phyloP scores from a whole-genome alignment of 192 early-diverging fungal genomes.

The Entomortierella parvispora region DNA sequence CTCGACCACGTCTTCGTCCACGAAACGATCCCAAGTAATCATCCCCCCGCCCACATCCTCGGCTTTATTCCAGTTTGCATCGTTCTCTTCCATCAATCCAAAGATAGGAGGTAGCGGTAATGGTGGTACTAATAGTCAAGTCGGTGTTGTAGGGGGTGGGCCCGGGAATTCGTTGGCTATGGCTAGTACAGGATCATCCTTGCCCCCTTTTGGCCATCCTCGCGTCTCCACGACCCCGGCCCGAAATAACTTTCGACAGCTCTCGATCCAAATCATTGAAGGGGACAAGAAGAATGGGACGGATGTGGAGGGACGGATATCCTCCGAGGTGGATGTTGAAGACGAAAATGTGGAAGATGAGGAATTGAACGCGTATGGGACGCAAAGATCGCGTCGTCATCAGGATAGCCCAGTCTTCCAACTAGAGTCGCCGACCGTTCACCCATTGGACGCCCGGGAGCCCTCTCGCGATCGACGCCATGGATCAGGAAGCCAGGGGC shows the following conservation, averaged over 20 bases:
- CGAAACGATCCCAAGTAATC: constrained; percentile 31
- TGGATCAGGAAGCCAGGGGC: too few relatives aligned
- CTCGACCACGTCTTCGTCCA: constrained; percentile 14
- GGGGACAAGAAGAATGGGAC: constrained; percentile 6
- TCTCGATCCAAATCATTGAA: constrained; percentile 38
- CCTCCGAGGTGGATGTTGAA: neutral
- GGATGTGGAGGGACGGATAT: neutral
- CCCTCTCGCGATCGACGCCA: too few relatives aligned
- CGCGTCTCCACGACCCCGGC: neutral
- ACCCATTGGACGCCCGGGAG: constrained; percentile 42
- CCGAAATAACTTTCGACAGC: constrained; percentile 30
- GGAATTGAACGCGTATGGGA: neutral
- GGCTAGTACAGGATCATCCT: neutral
- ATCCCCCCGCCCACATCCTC: constrained; percentile 35
- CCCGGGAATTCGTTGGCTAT: too few relatives aligned
- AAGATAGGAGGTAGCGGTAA: neutral
- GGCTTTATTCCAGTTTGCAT: constrained; percentile 39
- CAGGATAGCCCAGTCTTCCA: constrained; percentile 1
- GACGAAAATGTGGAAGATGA: neutral
- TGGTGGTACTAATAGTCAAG: neutral
- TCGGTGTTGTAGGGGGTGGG: too few relatives aligned
- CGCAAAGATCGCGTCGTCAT: constrained; percentile 14
- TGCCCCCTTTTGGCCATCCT: neutral
- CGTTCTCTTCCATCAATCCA: constrained; percentile 33
- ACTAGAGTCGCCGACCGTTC: constrained; percentile 11